These are phyloP conservation scores for Hydrangea macrophylla DNA, from an alignment of 148 eudicot species.

Conservation along the genomic window DNA sequence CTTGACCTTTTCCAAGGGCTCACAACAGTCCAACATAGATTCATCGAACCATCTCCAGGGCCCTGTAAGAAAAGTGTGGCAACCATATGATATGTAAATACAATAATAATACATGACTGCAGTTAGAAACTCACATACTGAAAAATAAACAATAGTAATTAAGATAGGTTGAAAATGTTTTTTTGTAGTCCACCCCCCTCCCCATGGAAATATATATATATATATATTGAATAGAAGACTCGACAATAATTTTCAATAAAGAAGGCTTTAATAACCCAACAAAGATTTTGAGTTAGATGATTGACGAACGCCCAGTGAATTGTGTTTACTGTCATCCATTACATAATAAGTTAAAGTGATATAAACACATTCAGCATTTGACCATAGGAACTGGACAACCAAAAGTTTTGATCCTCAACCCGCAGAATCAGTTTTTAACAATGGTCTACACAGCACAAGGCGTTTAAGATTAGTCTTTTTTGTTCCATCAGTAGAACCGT, in stretches of 20 bases:
- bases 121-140: background rate
- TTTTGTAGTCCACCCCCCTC: background rate
- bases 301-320: background rate
- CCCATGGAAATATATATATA: too few relatives aligned
- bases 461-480: background rate
- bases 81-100: slow-evolving; percentile 1
- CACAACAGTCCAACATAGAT: slow-evolving; percentile 89
- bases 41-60: slow-evolving; percentile 99
- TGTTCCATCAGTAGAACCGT: background rate
- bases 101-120: background rate
- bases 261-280: background rate
- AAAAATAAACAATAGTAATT: background rate
- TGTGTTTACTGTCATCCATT: slow-evolving; percentile 6
- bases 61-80: slow-evolving; percentile 32
- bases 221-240: background rate
- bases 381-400: background rate
- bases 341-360: background rate
- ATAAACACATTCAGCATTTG: background rate
- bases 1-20: slow-evolving; percentile 87
- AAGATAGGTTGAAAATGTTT: background rate
- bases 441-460: background rate
- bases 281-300: background rate
- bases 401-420: background rate
- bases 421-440: background rate
- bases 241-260: background rate